Percentiles rank a stretch among this genome's conserved stretches.
Evolutionary conservation across 139 green algal species (phyloP).

Genomic region (Closterium sp.): DNA sequence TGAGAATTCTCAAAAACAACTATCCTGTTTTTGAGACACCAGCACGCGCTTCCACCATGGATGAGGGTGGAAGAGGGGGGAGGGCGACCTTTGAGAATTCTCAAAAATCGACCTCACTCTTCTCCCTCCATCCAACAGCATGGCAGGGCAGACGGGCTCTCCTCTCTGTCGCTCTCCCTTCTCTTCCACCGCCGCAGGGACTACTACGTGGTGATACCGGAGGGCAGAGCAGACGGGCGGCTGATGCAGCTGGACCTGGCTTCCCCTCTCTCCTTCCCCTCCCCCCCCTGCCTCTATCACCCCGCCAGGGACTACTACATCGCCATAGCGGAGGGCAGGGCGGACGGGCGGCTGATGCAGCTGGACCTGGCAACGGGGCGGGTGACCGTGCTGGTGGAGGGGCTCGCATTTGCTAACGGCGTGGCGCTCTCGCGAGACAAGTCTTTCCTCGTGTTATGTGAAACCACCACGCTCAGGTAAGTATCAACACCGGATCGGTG

Average conservation of each 20-base stretch:
- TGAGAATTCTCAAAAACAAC: too few species aligned
- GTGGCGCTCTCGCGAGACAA: conserved; percentile 67
- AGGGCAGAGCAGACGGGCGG: conserved; percentile 25
- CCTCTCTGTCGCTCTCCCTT: neutral
- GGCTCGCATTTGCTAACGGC: conserved; percentile 67
- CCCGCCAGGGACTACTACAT: neutral
- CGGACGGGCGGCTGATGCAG: conserved; percentile 62
- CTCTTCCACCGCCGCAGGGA: neutral
- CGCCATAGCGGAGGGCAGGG: conserved; percentile 40
- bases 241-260: neutral
- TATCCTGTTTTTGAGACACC: too few species aligned
- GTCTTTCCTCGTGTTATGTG: conserved; percentile 63
- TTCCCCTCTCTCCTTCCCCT: neutral
- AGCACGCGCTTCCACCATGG: neutral
- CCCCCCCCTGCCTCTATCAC: neutral
- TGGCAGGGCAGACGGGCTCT: too few species aligned
- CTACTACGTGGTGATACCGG: conserved; percentile 27
- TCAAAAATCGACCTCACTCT: too few species aligned
- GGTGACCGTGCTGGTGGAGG: neutral
- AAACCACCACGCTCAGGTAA: conserved; percentile 46
- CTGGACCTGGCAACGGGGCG: conserved; percentile 60
- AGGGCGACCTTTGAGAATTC: too few species aligned
- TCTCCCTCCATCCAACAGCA: too few species aligned
- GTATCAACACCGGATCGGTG: too few species aligned
- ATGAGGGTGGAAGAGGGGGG: too few species aligned